Evolutionary conservation across 83 land plant species (phyloP).

Genomic region (Diphasiastrum complanatum): DNA sequence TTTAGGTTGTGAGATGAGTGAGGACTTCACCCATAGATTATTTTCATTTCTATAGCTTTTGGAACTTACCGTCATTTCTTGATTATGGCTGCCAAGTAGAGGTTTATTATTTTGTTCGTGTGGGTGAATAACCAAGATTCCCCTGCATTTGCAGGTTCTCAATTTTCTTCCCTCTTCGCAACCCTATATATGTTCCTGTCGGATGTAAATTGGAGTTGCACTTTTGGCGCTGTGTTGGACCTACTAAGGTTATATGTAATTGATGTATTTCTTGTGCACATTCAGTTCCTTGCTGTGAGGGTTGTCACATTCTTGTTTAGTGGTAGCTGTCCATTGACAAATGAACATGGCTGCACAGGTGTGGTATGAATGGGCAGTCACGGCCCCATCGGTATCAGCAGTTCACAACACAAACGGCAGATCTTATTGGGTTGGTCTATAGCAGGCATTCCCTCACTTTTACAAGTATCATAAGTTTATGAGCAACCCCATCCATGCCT

Average conservation of each 20-base stretch:
- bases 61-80: not conserved
- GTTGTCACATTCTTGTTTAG: too few species aligned
- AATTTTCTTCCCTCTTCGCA: slow-evolving; percentile 83
- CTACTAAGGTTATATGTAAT: slow-evolving; percentile 75
- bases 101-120: too few species aligned
- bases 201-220: slow-evolving; percentile 62
- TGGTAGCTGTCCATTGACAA: slow-evolving; percentile 7
- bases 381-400: slow-evolving; percentile 62
- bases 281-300: too few species aligned
- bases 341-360: slow-evolving; percentile 46
- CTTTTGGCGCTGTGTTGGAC: slow-evolving; percentile 89
- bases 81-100: not conserved
- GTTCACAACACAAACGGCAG: slow-evolving; percentile 89
- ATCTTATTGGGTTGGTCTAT: slow-evolving; percentile 97
- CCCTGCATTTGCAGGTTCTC: slow-evolving; percentile 94
- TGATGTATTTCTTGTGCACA: too few species aligned
- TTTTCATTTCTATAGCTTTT: too few species aligned
- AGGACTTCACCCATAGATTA: too few species aligned
- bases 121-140: too few species aligned
- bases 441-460: too few species aligned
- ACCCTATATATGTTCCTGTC: slow-evolving; percentile 55
- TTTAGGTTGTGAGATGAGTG: too few species aligned
- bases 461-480: too few species aligned
- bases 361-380: slow-evolving; percentile 97
- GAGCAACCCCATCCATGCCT: too few species aligned